Conservation (phyloP, 1,284 basidiomycete genomes). For the Fomitopsis palustris region DNA sequence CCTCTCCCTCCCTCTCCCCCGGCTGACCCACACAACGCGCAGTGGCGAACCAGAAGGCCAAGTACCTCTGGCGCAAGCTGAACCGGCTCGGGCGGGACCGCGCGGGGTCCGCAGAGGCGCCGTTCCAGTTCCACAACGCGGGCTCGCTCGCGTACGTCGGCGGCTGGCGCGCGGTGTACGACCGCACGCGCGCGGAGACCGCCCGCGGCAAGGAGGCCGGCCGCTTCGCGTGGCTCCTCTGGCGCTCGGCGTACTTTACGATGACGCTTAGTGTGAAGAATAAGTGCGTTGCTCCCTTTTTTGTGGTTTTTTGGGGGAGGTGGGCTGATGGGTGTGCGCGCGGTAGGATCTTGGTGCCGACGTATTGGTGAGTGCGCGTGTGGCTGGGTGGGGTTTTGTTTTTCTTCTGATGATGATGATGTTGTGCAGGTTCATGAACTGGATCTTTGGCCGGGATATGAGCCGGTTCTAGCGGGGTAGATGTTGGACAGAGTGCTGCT, state of each 20-base stretch:
- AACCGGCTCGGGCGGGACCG: constrained; percentile 54
- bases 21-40: constrained; percentile 1
- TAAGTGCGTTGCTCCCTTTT: constrained; percentile 33
- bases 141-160: constrained; percentile 84
- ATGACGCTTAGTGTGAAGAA: constrained; percentile 77
- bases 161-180: constrained; percentile 77
- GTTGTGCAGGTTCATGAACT: constrained; percentile 51
- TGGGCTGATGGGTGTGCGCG: neutral
- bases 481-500: too few species aligned
- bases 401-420: neutral
- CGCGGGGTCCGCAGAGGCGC: constrained; percentile 26
- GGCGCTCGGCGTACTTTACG: constrained; percentile 80
- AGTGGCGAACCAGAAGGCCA: constrained; percentile 83
- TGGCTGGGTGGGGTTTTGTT: neutral
- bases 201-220: constrained; percentile 67
- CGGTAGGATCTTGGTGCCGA: constrained; percentile 63
- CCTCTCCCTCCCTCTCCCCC: constrained; percentile 3
- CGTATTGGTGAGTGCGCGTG: constrained; percentile 54
- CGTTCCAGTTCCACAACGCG: constrained; percentile 68
- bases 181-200: constrained; percentile 49
- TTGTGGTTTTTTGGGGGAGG: neutral
- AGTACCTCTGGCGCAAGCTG: constrained; percentile 67
- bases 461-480: constrained; percentile 71
- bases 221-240: constrained; percentile 72
- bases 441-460: constrained; percentile 80